These are phyloP conservation scores for Bacidia gigantensis DNA, from an alignment of 495 filamentous ascomycete genomes.

Conservation along the genomic window DNA sequence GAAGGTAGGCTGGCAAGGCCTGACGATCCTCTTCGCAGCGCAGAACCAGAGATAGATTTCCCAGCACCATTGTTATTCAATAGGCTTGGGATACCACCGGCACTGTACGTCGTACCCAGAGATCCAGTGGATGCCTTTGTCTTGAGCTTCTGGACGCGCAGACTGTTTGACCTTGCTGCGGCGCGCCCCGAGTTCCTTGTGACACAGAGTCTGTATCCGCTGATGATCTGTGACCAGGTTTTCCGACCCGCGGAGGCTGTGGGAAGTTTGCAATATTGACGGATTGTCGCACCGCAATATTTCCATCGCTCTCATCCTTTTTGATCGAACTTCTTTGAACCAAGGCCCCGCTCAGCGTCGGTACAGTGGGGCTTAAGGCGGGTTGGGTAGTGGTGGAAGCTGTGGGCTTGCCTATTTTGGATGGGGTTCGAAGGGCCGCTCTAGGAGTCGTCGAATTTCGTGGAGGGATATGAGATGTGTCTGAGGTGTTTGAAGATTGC, in stretches of 20 bases:
- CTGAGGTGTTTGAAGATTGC: slow-evolving; percentile 38
- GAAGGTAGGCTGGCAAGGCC: slow-evolving; percentile 58
- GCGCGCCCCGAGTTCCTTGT: slow-evolving; percentile 45
- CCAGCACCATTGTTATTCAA: slow-evolving; percentile 65
- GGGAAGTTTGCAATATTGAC: slow-evolving; percentile 88
- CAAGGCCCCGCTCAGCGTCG: slow-evolving; percentile 29
- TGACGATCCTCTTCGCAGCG: slow-evolving; percentile 49
- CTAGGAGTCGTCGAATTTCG: slow-evolving; percentile 36
- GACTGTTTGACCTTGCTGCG: slow-evolving; percentile 36
- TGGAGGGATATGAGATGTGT: slow-evolving; percentile 29
- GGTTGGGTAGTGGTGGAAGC: slow-evolving; percentile 38
- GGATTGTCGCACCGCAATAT: slow-evolving; percentile 62
- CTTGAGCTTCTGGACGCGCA: slow-evolving; percentile 20
- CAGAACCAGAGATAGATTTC: slow-evolving; percentile 47
- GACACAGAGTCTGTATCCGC: slow-evolving; percentile 26
- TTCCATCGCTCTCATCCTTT: slow-evolving; percentile 35
- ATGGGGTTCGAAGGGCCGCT: slow-evolving; percentile 48
- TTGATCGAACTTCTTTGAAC: slow-evolving; percentile 23
- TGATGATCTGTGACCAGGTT: slow-evolving; percentile 24
- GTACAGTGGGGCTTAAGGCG: slow-evolving; percentile 29
- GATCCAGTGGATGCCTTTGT: slow-evolving; percentile 21
- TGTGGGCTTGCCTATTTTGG: slow-evolving; percentile 37
- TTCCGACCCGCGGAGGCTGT: slow-evolving; percentile 54
- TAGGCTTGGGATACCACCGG: slow-evolving; percentile 53
- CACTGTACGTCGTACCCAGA: slow-evolving; percentile 30